These are phyloP conservation scores for Aspergillus ustus DNA, from an alignment of 2,329 filamentous ascomycete species.

Conservation along the genomic window DNA sequence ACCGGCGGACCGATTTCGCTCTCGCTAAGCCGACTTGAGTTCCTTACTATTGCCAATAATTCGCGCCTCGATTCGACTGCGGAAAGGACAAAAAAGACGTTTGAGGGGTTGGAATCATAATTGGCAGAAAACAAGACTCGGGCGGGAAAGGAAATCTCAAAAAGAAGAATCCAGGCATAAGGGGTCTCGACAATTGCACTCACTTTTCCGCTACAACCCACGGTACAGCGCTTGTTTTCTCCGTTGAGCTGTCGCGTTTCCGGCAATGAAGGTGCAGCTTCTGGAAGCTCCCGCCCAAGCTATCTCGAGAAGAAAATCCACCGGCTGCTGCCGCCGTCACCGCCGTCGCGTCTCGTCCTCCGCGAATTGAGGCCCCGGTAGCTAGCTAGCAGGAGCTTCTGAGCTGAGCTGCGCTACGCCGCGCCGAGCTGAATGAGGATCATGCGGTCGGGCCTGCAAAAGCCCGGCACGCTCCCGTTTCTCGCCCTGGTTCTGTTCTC, in stretches of 20 bases:
- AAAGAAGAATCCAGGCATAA: neutral
- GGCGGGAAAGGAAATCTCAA: neutral
- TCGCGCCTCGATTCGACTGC: neutral
- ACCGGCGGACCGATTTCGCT: conserved; percentile 11
- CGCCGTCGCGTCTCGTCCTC: neutral
- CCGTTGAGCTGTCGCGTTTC: neutral
- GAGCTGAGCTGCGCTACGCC: neutral
- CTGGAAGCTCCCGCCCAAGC: conserved; percentile 10
- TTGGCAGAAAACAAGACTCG: neutral
- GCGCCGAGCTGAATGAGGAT: conserved; percentile 26
- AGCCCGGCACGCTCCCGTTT: conserved; percentile 40
- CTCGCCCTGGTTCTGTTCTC: conserved; percentile 39
- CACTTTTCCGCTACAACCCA: neutral
- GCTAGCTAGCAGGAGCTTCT: conserved; percentile 3
- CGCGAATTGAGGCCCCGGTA: conserved; percentile 15
- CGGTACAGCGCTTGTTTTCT: conserved; percentile 11
- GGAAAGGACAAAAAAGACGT: neutral
- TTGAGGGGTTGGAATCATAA: neutral
- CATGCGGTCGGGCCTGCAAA: conserved; percentile 41
- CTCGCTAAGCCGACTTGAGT: neutral
- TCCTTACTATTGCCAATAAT: conserved; percentile 15
- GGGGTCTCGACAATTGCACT: neutral
- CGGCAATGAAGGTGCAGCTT: conserved; percentile 24
- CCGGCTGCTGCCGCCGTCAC: conserved; percentile 1
- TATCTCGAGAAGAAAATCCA: conserved; percentile 13